These are phyloP conservation scores for Cyclotella cryptica DNA, from an alignment of 108 stramenopile genomes.

Conservation along the genomic window DNA sequence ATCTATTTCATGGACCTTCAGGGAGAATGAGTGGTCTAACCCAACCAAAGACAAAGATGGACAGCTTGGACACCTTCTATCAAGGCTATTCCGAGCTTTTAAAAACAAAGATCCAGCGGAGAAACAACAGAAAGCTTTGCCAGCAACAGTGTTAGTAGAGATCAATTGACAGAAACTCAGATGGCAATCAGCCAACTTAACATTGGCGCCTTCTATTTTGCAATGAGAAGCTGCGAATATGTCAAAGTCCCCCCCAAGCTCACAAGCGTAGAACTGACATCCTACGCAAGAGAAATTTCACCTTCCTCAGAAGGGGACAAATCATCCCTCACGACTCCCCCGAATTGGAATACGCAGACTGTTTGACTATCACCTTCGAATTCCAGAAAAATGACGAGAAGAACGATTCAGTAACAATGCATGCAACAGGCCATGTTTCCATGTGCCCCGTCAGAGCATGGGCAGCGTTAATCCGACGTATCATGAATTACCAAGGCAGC, in stretches of 20 bases:
- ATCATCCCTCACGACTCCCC: background rate
- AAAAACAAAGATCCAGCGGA: conserved; percentile 18
- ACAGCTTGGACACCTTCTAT: conserved; percentile 19
- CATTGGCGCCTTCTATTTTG: conserved; percentile 6
- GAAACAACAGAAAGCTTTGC: conserved; percentile 24
- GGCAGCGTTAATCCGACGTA: background rate
- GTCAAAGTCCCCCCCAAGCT: background rate
- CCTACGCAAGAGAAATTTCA: background rate
- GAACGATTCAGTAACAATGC: background rate
- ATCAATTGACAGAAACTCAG: conserved; percentile 5
- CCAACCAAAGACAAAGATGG: conserved; percentile 31
- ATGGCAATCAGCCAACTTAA: background rate
- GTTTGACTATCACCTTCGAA: background rate
- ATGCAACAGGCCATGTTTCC: background rate
- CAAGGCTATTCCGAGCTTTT: conserved; percentile 13
- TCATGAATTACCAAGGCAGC: background rate
- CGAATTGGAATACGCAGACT: background rate
- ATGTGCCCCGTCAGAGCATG: background rate
- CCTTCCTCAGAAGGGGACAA: background rate
- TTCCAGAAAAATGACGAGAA: background rate
- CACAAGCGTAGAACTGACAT: background rate
- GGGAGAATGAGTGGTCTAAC: conserved; percentile 14
- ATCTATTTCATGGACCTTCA: conserved; percentile 34
- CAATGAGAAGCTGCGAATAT: conserved; percentile 5
- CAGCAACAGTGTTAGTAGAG: background rate